Evolutionary conservation across 768 basidiomycete genomes (phyloP).

Genomic region (Leccinum variicolor): DNA sequence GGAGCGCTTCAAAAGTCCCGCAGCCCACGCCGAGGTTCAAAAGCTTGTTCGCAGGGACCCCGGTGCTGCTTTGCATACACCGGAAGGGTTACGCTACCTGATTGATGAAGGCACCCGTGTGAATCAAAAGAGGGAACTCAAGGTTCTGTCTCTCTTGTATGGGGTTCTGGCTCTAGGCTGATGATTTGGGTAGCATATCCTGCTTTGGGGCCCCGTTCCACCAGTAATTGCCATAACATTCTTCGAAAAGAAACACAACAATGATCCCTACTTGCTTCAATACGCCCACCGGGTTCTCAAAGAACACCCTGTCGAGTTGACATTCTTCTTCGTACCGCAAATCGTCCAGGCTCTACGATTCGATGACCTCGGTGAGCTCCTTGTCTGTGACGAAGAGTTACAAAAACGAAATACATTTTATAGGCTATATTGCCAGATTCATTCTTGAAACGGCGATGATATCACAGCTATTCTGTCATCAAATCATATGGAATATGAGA

Average conservation of each 20-base stretch:
- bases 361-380: conserved; percentile 72
- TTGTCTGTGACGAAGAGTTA: not conserved
- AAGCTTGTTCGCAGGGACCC: conserved; percentile 74
- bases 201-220: conserved; percentile 87
- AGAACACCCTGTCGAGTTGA: conserved; percentile 90
- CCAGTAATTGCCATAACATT: conserved; percentile 78
- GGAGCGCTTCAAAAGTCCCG: conserved; percentile 80
- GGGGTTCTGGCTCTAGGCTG: not conserved
- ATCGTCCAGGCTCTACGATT: conserved; percentile 93
- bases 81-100: conserved; percentile 80
- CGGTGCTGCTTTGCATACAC: conserved; percentile 61
- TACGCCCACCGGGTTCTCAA: conserved; percentile 95
- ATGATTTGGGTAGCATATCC: conserved; percentile 59
- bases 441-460: conserved; percentile 97
- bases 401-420: not conserved
- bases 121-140: conserved; percentile 62
- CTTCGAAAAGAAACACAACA: conserved; percentile 82
- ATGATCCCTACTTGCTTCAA: conserved; percentile 85
- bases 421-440: conserved; percentile 92
- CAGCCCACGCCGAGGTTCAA: conserved; percentile 68
- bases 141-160: conserved; percentile 43
- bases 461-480: conserved; percentile 96
- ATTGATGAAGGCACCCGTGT: conserved; percentile 69
- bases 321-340: conserved; percentile 99
- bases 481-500: conserved; percentile 99